Base-by-base conservation (phyloP, 208 protist genomes). In the Entamoeba invadens region DNA sequence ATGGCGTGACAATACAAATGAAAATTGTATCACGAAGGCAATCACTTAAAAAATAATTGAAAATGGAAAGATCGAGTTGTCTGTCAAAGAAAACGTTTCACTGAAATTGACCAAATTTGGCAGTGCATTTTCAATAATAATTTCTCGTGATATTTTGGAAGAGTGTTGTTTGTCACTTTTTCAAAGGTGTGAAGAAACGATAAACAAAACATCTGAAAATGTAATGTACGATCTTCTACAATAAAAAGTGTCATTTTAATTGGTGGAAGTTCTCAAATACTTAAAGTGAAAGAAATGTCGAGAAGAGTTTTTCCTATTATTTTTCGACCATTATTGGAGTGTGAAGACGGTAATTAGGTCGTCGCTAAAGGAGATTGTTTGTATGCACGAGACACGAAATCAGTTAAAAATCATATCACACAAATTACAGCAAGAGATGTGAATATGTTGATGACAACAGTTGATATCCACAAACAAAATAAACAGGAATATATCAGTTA, bases 201-300 rank as follows among this genome's bases (percentile, higher is more conserved):
- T 94, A 38, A 93, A 94, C 25, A 45, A 92, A 46, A 57, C 46
- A 50, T 38, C 94, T 91, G 16, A 51, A 50, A 94, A 95, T 46
- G 94, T 47, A 93, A 91, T 31, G 8, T 95, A 0, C 44, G 57
- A 18, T 94, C 45, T 44, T 44, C 0, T 10, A 91, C 95, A 47
- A 94, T 95, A 3, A 93, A 95, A 6, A 94, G 95, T 42, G 94
- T 95, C 77, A 93, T 95, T 45, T 87, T 95, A 12, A 94, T 95
- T 42, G 95, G 95, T 31, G 95, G 95, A 16, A 95, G 94, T n/a
- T 94, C 94, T 87, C 77, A 94, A 31, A 95, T 95, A 10, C 94
- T 93, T 3, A 38, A 25, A 42, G 3, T 94, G 12, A 25, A 68
- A 68, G 25, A 2, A 31, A 12, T 68, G 14, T 3, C 25, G 25